A percentile compares a stretch with the other conserved stretches of the same genome.
Conservation (phyloP, 2,329 filamentous ascomycete genomes). For the Fusarium poae region DNA sequence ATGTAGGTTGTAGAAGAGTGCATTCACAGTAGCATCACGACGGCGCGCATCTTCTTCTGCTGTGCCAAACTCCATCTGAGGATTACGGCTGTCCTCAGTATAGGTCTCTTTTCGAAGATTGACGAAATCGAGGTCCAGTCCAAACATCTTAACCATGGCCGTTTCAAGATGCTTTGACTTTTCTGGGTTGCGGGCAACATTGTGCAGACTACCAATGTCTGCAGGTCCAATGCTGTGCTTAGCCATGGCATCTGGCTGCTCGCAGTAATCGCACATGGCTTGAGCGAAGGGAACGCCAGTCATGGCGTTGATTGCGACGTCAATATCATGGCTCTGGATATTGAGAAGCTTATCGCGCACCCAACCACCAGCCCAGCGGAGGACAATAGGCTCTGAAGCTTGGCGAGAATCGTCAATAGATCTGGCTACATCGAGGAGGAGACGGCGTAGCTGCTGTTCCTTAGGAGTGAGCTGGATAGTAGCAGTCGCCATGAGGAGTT, state of each 20-base stretch:
- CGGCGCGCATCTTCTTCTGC: slow-evolving; percentile 89
- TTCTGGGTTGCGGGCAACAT: slow-evolving; percentile 91
- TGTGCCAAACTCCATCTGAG: slow-evolving; percentile 93
- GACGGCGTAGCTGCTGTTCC: slow-evolving; percentile 78
- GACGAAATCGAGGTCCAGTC: slow-evolving; percentile 91
- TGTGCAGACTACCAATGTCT: slow-evolving; percentile 82
- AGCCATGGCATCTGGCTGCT: slow-evolving; percentile 67
- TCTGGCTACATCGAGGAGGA: slow-evolving; percentile 85
- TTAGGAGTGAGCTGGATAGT: slow-evolving; percentile 72
- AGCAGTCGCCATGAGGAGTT: slow-evolving; percentile 38
- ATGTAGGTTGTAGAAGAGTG: slow-evolving; percentile 94
- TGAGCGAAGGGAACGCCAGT: slow-evolving; percentile 82
- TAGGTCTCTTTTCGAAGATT: slow-evolving; percentile 95
- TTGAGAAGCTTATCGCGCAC: slow-evolving; percentile 86
- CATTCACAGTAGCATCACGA: slow-evolving; percentile 93
- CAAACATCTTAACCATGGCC: slow-evolving; percentile 85
- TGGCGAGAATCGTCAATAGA: slow-evolving; percentile 66
- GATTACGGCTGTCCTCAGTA: slow-evolving; percentile 87
- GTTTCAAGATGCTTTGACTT: slow-evolving; percentile 98
- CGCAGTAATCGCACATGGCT: slow-evolving; percentile 76
- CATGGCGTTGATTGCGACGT: slow-evolving; percentile 88
- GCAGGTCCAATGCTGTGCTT: slow-evolving; percentile 70
- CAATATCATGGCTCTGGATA: slow-evolving; percentile 81
- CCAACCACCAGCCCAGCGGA: slow-evolving; percentile 89
- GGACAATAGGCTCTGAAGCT: slow-evolving; percentile 67